A percentile compares a stretch with the other conserved stretches of the same genome.
These are phyloP conservation scores for Phlyctochytrium bullatum DNA, from an alignment of 192 early-diverging fungal genomes.

Conservation along the genomic window DNA sequence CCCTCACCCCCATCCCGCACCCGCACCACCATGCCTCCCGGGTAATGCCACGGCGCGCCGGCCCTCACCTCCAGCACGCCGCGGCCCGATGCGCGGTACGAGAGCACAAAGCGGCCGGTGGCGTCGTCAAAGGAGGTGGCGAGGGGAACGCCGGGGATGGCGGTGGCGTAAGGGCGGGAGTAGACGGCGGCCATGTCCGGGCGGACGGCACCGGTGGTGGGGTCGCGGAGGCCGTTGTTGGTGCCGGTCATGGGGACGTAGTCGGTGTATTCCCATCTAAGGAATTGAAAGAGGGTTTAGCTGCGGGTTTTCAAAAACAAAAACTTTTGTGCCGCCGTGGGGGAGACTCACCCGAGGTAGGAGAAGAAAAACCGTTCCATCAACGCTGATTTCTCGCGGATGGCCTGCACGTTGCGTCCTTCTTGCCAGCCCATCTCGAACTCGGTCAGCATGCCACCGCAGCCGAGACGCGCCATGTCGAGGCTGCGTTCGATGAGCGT, in stretches of 20 bases:
- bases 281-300: not conserved
- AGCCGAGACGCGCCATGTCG: not conserved
- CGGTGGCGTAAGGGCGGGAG: constrained; percentile 19
- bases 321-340: too few relatives aligned
- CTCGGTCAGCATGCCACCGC: constrained; percentile 21
- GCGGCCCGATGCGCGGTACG: constrained; percentile 3
- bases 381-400: constrained; percentile 1
- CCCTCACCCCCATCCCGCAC: not conserved
- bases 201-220: constrained; percentile 12
- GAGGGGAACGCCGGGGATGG: constrained; percentile 17
- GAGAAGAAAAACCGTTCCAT: constrained; percentile 18
- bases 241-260: constrained; percentile 25
- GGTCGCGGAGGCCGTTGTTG: constrained; percentile 28
- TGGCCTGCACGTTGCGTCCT: constrained; percentile 15
- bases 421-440: constrained; percentile 27
- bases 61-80: not conserved
- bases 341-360: constrained; percentile 8
- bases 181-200: constrained; percentile 23
- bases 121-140: constrained; percentile 15
- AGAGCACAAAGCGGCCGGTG: constrained; percentile 9
- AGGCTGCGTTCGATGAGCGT: not conserved
- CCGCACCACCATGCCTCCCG: not conserved
- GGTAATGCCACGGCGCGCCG: not conserved
- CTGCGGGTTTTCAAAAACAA: not conserved
- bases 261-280: constrained; percentile 25